Percentiles rank a stretch among this genome's conserved stretches.
These are phyloP conservation scores for Leccinum boreale DNA, from an alignment of 768 basidiomycete genomes.

Conservation along the genomic window DNA sequence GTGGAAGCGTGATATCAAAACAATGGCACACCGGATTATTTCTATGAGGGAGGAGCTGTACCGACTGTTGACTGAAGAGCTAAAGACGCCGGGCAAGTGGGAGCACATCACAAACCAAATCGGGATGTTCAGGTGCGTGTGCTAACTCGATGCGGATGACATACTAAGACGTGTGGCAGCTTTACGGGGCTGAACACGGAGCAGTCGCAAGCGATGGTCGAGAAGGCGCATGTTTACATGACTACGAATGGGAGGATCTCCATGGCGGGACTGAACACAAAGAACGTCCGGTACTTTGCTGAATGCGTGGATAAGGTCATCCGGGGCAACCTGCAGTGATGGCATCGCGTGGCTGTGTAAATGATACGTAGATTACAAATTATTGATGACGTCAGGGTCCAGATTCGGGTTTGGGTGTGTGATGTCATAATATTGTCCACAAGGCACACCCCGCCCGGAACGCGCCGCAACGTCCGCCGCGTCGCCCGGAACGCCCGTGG, in stretches of 20 bases:
- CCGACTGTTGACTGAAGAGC: constrained; percentile 61
- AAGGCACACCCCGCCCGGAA: constrained; percentile 29
- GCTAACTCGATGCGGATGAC: background rate
- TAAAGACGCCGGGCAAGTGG: constrained; percentile 92
- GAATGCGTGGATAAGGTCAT: constrained; percentile 65
- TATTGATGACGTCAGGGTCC: background rate
- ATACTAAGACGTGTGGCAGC: constrained; percentile 37
- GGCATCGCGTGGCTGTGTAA: constrained; percentile 17
- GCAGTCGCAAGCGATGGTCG: constrained; percentile 66
- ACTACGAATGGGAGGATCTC: constrained; percentile 87
- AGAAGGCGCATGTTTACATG: constrained; percentile 80
- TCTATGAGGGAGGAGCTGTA: constrained; percentile 82
- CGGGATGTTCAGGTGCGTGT: constrained; percentile 88
- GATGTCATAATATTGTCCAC: background rate
- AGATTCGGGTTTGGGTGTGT: background rate
- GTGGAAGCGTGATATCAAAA: constrained; percentile 88
- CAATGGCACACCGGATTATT: constrained; percentile 79
- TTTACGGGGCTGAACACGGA: constrained; percentile 75
- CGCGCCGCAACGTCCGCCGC: constrained; percentile 23
- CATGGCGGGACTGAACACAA: constrained; percentile 87
- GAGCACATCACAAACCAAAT: constrained; percentile 95
- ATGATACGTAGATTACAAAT: background rate
- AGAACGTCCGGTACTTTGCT: constrained; percentile 78
- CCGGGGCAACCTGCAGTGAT: constrained; percentile 40
- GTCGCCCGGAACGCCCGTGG: constrained; percentile 12